A percentile compares a stretch with the other conserved stretches of the same genome.
Evolutionary conservation across 768 basidiomycete genomes (phyloP).

Genomic region (Grammothele lineata): DNA sequence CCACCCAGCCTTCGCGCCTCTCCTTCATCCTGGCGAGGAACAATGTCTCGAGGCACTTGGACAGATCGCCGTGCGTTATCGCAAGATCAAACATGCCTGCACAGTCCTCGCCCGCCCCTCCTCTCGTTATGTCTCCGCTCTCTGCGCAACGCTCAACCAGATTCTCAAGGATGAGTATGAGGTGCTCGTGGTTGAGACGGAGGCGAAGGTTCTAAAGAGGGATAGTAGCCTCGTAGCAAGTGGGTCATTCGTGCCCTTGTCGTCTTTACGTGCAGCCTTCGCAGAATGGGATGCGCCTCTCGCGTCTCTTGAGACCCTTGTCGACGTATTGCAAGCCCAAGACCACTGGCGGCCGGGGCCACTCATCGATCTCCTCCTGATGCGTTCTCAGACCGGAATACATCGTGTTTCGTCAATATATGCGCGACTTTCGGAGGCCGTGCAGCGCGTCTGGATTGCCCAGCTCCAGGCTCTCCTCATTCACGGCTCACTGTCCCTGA

Average conservation of each 20-base stretch:
- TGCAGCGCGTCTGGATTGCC: conserved; percentile 79
- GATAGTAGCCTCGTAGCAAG: conserved; percentile 76
- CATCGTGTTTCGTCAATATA: conserved; percentile 71
- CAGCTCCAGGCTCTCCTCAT: conserved; percentile 82
- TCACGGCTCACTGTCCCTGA: conserved; percentile 60
- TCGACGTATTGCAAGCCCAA: conserved; percentile 56
- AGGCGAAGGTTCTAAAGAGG: conserved; percentile 70
- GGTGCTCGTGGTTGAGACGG: conserved; percentile 71
- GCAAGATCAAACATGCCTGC: conserved; percentile 61
- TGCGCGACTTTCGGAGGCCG: conserved; percentile 63
- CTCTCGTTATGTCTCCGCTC: conserved; percentile 75
- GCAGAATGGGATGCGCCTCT: conserved; percentile 88
- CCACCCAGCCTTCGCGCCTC: conserved; percentile 58
- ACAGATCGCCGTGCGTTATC: conserved; percentile 70
- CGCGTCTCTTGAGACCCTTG: conserved; percentile 60
- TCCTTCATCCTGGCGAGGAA: conserved; percentile 87
- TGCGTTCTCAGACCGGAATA: conserved; percentile 73
- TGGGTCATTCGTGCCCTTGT: conserved; percentile 81
- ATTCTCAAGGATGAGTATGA: conserved; percentile 82
- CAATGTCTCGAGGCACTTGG: conserved; percentile 80
- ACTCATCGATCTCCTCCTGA: conserved; percentile 74
- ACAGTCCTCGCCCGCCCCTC: conserved; percentile 46
- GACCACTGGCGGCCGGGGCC: conserved; percentile 66
- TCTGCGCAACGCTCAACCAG: conserved; percentile 68
- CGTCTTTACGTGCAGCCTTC: conserved; percentile 78